Percentiles rank a stretch among this genome's conserved stretches.
Evolutionary conservation across 2,329 filamentous ascomycete genomes (phyloP).

Genomic region (Hypomyces rosellus): DNA sequence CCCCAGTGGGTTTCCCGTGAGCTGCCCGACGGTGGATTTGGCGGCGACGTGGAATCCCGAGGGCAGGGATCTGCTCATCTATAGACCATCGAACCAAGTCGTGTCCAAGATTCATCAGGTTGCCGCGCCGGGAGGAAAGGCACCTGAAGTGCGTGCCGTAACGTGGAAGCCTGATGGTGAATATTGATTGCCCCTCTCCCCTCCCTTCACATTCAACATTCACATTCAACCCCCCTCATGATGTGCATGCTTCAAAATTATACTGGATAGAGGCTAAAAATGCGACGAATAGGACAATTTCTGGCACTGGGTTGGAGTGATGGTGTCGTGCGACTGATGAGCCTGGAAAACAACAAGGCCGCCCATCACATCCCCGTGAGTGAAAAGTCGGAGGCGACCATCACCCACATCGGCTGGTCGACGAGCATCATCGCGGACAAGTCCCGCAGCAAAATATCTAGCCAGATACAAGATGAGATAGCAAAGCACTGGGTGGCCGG

Average conservation of each 20-base stretch:
- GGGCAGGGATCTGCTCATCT: constrained; percentile 65
- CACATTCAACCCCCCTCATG: neutral
- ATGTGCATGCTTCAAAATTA: neutral
- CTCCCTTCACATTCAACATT: neutral
- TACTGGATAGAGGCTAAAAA: neutral
- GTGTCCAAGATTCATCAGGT: constrained; percentile 48
- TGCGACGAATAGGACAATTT: constrained; percentile 51
- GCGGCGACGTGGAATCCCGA: constrained; percentile 63
- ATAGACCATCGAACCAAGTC: constrained; percentile 68
- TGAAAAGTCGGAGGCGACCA: constrained; percentile 34
- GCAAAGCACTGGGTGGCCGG: constrained; percentile 5
- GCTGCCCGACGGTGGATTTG: constrained; percentile 81
- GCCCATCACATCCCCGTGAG: constrained; percentile 62
- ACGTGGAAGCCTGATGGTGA: constrained; percentile 64
- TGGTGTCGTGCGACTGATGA: constrained; percentile 68
- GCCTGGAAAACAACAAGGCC: constrained; percentile 73
- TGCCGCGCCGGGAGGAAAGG: constrained; percentile 32
- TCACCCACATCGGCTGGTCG: constrained; percentile 50
- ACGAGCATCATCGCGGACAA: constrained; percentile 36
- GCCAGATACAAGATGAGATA: constrained; percentile 13
- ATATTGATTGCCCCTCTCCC: too few species aligned
- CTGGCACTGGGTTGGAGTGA: constrained; percentile 82
- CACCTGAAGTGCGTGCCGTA: constrained; percentile 41
- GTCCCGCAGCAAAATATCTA: constrained; percentile 11
- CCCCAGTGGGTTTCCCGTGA: constrained; percentile 54